Conservation (phyloP, 2,329 filamentous ascomycete species). For the Diaporthe sp. region DNA sequence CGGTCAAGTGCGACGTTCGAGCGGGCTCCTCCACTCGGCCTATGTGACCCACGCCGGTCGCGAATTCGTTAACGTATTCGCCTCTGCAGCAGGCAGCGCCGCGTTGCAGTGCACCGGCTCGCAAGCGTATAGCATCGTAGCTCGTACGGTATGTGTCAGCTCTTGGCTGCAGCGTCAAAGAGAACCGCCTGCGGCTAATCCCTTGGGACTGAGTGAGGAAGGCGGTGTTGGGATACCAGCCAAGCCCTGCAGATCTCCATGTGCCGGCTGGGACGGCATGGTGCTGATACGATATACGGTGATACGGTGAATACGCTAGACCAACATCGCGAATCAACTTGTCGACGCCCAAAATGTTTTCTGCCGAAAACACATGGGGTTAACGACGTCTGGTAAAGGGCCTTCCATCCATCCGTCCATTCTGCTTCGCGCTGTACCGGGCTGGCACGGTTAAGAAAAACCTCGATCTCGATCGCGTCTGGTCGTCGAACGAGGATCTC, state of each 20-base stretch:
- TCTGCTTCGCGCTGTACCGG: not conserved
- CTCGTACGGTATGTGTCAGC: constrained; percentile 4
- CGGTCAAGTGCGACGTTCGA: constrained; percentile 22
- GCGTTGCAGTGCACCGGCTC: not conserved
- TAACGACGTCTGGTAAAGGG: not conserved
- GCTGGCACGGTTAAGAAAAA: not conserved
- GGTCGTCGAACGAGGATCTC: not conserved
- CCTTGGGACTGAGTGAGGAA: not conserved
- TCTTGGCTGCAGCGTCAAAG: constrained; percentile 14
- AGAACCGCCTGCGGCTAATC: constrained; percentile 17
- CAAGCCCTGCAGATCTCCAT: constrained; percentile 22
- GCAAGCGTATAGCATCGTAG: constrained; percentile 11
- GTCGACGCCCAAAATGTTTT: not conserved
- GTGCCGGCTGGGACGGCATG: constrained; percentile 24
- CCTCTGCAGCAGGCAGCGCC: constrained; percentile 6
- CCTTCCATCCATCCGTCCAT: not conserved
- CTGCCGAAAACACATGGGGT: not conserved
- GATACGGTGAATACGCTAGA: constrained; percentile 5
- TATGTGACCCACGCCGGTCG: constrained; percentile 11
- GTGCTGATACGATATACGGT: not conserved
- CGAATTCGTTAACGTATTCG: constrained; percentile 30
- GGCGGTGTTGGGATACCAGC: not conserved
- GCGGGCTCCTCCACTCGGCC: constrained; percentile 13
- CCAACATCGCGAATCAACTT: not conserved
- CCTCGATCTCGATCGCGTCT: constrained; percentile 6